These are phyloP conservation scores for Xylariales sp. DNA, from an alignment of 2,329 filamentous ascomycete species.

Conservation along the genomic window DNA sequence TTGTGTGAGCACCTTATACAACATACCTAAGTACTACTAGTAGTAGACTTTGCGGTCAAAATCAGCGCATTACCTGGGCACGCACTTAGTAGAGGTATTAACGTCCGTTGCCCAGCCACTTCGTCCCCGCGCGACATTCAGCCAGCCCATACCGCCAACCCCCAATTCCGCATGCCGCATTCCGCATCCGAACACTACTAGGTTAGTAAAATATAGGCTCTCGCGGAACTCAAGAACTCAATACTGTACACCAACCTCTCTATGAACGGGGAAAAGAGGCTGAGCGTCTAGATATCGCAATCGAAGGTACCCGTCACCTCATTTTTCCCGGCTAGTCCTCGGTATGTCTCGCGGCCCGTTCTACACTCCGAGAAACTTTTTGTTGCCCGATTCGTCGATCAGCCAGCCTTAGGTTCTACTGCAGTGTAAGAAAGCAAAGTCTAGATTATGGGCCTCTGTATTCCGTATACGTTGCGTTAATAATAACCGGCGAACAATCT, in stretches of 20 bases:
- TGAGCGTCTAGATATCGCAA: slow-evolving; percentile 1
- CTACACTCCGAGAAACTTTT: neutral
- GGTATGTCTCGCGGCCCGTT: slow-evolving; percentile 10
- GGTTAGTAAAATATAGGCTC: no score
- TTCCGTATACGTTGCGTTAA: no score
- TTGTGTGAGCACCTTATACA: no score
- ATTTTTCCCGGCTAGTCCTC: neutral
- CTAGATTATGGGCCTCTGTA: no score
- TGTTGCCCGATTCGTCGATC: no score
- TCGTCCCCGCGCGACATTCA: neutral
- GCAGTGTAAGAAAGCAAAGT: no score
- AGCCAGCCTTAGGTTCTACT: slow-evolving; percentile 3
- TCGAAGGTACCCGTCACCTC: slow-evolving; percentile 3
- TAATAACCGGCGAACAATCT: no score
- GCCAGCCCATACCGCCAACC: neutral
- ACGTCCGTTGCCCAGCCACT: neutral
- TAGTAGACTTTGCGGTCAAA: no score
- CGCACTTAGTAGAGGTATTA: no score
- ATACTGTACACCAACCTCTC: neutral
- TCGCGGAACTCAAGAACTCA: neutral
- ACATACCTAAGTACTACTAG: no score
- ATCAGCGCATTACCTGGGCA: no score
- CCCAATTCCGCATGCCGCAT: neutral
- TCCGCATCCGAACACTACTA: neutral
- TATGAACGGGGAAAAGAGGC: neutral